A percentile compares a stretch with the other conserved stretches of the same genome.
These are phyloP conservation scores for Fusarium palustre DNA, from an alignment of 2,329 filamentous ascomycete species.

Conservation along the genomic window DNA sequence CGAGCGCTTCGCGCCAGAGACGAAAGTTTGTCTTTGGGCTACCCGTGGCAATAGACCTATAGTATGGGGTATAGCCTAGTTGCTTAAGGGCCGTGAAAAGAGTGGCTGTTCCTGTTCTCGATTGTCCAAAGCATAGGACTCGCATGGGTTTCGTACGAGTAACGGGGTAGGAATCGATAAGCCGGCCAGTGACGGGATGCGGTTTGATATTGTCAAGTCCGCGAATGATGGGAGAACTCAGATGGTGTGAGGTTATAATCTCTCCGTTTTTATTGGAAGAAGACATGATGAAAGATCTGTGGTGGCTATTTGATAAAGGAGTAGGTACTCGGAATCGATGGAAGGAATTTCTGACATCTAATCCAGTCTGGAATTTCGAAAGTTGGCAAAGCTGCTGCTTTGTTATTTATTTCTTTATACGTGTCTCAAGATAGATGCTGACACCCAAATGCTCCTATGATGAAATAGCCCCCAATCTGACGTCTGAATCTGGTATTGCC, in stretches of 20 bases:
- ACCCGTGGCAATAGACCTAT: conserved; percentile 17
- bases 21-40: conserved; percentile 19
- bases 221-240: neutral
- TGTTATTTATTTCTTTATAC: neutral
- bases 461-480: conserved; percentile 3
- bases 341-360: too few species aligned
- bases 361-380: neutral
- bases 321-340: fast-evolving
- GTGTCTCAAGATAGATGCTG: conserved; percentile 17
- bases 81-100: conserved; percentile 19
- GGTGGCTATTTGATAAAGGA: neutral
- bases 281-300: neutral
- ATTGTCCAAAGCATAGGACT: conserved; percentile 34
- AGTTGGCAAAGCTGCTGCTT: neutral
- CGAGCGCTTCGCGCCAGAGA: conserved; percentile 38
- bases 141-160: conserved; percentile 32
- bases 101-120: conserved; percentile 18
- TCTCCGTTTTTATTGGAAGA: neutral
- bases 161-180: conserved; percentile 32
- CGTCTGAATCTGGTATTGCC: neutral
- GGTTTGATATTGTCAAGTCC: conserved; percentile 29
- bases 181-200: conserved; percentile 26
- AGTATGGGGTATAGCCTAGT: conserved; percentile 33
- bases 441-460: neutral
- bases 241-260: neutral